Base-by-base conservation (phyloP, 2,329 filamentous ascomycete species). In the Cercospora berteroae region DNA sequence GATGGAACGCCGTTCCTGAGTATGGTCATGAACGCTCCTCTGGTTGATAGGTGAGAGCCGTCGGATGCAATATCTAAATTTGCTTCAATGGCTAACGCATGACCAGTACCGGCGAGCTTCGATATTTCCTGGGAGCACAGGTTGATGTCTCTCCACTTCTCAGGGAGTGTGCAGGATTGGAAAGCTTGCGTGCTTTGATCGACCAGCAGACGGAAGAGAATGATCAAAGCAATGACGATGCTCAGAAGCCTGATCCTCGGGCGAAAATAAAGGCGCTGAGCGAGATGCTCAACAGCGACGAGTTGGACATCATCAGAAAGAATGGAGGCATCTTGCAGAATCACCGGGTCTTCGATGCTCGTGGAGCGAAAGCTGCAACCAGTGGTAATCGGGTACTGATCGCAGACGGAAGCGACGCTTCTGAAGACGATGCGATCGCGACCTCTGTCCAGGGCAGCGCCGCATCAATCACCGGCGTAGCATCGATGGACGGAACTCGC, bases 1-100 rank as follows among this genome's bases (percentile, higher is more conserved):
- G 90, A 93, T 72, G 90, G 90, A 0, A 90, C 89, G 0, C 89
- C 89, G 0, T 92, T 93, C 73, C 88, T 92, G 83, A 92, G 92
- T 69, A 81, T 93, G 4, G 82, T 92, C 18, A 91, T 91, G 87
- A 70, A 70, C 55, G 68, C 68, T 16, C 60, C 61, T 3, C 25
- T 70, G 27, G 18, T 65, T 4, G 68, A 70, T 89, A 90, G 0
- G 67, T 62, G 29, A 58, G 60, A 16, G 29, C 13, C 4, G 6
- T 7, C 23, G 16, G 29, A 10, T 18, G 4, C 39, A 4, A 56
- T 18, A 50, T n/a, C 9, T 6, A 10, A 0, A 5, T 23, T 16
- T 1, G 9, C n/a, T 9, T n/a, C 10, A 27, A 16, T 18, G 20
- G n/a, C 60, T 59, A 20, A 60, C 16, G n/a, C 29, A 67, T 25